Evolutionary conservation across 2,329 filamentous ascomycete species (phyloP).

Genomic region (Xylariaceae sp.): DNA sequence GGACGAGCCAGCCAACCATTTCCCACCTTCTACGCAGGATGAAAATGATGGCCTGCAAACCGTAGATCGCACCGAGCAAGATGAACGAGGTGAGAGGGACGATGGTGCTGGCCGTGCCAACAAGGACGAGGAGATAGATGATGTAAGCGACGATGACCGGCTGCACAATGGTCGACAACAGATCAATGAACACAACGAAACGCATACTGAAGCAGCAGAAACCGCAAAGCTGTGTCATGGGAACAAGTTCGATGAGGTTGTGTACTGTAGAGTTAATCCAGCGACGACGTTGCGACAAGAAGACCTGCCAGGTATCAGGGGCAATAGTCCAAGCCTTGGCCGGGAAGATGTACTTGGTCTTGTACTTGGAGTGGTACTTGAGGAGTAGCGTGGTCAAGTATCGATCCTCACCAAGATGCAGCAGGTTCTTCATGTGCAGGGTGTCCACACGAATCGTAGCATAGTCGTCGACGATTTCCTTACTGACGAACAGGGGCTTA

Average conservation of each 20-base stretch:
- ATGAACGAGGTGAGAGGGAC: conserved; percentile 85
- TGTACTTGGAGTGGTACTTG: conserved; percentile 89
- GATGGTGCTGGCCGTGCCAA: conserved; percentile 55
- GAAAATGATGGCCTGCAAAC: conserved; percentile 95
- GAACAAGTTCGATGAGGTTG: conserved; percentile 93
- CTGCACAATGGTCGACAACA: conserved; percentile 86
- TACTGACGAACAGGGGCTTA: conserved; percentile 93
- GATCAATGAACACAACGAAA: conserved; percentile 91
- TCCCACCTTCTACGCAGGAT: conserved; percentile 97
- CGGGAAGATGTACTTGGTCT: conserved; percentile 93
- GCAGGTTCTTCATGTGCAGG: conserved; percentile 95
- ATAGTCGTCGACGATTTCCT: conserved; percentile 83
- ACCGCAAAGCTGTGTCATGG: conserved; percentile 87
- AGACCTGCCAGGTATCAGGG: conserved; percentile 87
- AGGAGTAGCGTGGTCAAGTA: conserved; percentile 91
- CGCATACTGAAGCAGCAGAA: conserved; percentile 99
- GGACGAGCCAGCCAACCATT: conserved; percentile 99
- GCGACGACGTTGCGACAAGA: conserved; percentile 95
- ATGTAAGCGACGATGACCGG: conserved; percentile 90
- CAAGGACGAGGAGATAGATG: conserved; percentile 75
- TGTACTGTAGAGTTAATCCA: conserved; percentile 99
- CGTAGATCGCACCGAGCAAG: conserved; percentile 90
- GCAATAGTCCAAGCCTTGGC: conserved; percentile 97
- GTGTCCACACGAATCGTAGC: conserved; percentile 94
- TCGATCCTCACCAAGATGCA: conserved; percentile 95